Base-by-base conservation (phyloP, 257 asterid species). In the Penstemon newberryi region DNA sequence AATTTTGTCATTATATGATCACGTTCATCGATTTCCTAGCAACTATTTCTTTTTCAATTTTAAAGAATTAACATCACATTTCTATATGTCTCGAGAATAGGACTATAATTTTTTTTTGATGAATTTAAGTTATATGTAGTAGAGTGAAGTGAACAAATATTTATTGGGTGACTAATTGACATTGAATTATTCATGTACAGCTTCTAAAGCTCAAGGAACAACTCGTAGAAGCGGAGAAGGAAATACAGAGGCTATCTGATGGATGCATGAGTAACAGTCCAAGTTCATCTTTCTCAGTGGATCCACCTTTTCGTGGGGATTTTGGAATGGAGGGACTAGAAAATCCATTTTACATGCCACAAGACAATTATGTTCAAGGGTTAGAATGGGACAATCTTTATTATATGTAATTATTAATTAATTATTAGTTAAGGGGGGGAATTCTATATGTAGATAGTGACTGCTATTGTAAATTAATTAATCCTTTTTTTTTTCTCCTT, bases 231-330 rank as follows among this genome's bases (percentile, higher is more conserved):
- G 87, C 94, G 4, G 83, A 84, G 70, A 81, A 68, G 66, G 90
- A 82, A 69, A 81, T 82, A 33, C 86, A 80, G 0, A 71, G 82
- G 72, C 40, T 86, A 5, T 49, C 81, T 2, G 86, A 84, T 5
- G 89, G 84, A 49, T 65, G 76, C 0, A 80, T 88, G 6, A 80
- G 82, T 80, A 86, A 80, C 69, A 86, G 82, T 9, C 89, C 90
- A 0, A 80, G 72, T 46, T 80, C 96, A 0, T 78, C 77, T 3
- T 67, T 80, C 56, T 83, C 85, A 4, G 66, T 74, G 62, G 81
- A 72, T 1, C 77, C 83, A 8, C 84, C 81, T 3, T 83, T 79
- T 55, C 55, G 83, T 0, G 88, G 86, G 7, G 92, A 77, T 10
- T 82, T 74, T 42, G 87, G 82, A 15, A 73, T 81, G 75, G 84